Conservation (phyloP, 2,329 filamentous ascomycete genomes). For the Botrytis elliptica region DNA sequence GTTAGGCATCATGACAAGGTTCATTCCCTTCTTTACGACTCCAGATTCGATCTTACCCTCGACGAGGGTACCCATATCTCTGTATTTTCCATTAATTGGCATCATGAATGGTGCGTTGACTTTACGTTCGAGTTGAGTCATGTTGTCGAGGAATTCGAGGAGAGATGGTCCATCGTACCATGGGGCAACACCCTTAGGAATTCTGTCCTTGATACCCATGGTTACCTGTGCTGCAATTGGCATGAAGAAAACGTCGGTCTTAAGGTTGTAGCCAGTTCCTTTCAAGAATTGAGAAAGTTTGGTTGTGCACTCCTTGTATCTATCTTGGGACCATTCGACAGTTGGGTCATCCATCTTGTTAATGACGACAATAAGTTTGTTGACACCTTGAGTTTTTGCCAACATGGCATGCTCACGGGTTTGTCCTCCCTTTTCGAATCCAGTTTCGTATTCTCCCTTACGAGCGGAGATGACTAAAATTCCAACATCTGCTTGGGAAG, state of each 20-base stretch:
- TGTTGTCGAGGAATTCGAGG: constrained; percentile 91
- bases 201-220: constrained; percentile 82
- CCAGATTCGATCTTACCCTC: constrained; percentile 97
- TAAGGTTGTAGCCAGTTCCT: constrained; percentile 88
- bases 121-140: constrained; percentile 92
- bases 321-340: constrained; percentile 90
- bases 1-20: constrained; percentile 93
- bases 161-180: constrained; percentile 91
- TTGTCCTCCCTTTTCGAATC: constrained; percentile 94
- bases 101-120: constrained; percentile 99
- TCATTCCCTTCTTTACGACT: constrained; percentile 86
- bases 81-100: constrained; percentile 93
- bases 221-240: constrained; percentile 89
- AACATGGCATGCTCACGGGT: constrained; percentile 97
- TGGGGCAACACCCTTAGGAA: constrained; percentile 71
- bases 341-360: constrained; percentile 99
- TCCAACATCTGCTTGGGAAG: constrained; percentile 89
- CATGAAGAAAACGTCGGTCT: constrained; percentile 93
- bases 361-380: constrained; percentile 90
- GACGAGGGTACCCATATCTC: constrained; percentile 94
- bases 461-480: constrained; percentile 94
- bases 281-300: constrained; percentile 89
- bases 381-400: constrained; percentile 96
- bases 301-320: constrained; percentile 88
- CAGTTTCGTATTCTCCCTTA: constrained; percentile 98